A percentile compares a stretch with the other conserved stretches of the same genome.
phyloP scores from a whole-genome alignment of 257 asterid species.

The Craterostigma plantagineum region DNA sequence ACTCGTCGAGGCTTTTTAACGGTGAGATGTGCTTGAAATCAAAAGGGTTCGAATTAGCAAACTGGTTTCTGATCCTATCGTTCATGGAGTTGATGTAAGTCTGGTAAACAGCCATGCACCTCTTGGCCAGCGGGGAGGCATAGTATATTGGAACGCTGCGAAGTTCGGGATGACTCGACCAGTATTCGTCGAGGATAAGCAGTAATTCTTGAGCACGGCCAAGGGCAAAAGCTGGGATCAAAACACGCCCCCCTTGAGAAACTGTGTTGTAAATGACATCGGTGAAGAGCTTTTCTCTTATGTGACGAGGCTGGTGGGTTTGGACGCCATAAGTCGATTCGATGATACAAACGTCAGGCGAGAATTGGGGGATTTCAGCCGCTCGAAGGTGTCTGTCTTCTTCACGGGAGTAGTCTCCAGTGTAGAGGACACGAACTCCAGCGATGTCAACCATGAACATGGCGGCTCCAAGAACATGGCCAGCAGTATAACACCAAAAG shows the following conservation, averaged over 20 bases:
- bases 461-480: slow-evolving; percentile 99
- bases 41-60: slow-evolving; percentile 60
- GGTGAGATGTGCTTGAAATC: slow-evolving; percentile 86
- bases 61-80: slow-evolving; percentile 68
- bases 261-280: slow-evolving; percentile 70
- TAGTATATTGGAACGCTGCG: slow-evolving; percentile 75
- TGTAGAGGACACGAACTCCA: slow-evolving; percentile 88
- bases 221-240: slow-evolving; percentile 88
- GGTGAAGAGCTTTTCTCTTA: slow-evolving; percentile 80
- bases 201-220: slow-evolving; percentile 98
- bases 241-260: slow-evolving; percentile 85
- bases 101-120: slow-evolving; percentile 95
- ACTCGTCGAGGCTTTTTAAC: slow-evolving; percentile 60
- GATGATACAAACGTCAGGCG: slow-evolving; percentile 89
- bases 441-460: slow-evolving; percentile 99
- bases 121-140: slow-evolving; percentile 93
- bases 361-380: slow-evolving; percentile 85
- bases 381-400: slow-evolving; percentile 97
- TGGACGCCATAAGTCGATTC: slow-evolving; percentile 98
- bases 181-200: slow-evolving; percentile 79
- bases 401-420: slow-evolving; percentile 96
- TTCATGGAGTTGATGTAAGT: slow-evolving; percentile 90
- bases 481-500: slow-evolving; percentile 99
- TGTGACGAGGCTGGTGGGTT: slow-evolving; percentile 67
- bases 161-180: slow-evolving; percentile 86